Conservation (phyloP, 805 yeast genomes). For the Saccharomycopsis capsularis region DNA sequence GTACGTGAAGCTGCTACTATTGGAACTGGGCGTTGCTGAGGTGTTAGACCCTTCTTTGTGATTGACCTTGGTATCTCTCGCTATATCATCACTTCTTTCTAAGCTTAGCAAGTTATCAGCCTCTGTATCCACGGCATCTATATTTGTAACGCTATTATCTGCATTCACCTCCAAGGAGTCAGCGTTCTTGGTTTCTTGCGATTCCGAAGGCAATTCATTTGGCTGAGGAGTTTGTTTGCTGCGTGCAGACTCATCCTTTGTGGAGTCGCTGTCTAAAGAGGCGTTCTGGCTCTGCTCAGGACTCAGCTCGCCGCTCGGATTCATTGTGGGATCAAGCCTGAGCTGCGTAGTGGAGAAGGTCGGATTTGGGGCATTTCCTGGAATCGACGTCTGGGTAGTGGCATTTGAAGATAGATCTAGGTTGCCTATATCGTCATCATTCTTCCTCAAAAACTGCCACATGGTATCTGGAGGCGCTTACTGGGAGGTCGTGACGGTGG, state of each 20-base stretch:
- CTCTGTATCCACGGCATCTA: background rate
- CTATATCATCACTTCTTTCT: slow-evolving; percentile 15
- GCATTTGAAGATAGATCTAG: slow-evolving; percentile 2
- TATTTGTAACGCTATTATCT: too few species aligned
- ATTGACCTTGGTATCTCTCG: slow-evolving; percentile 8
- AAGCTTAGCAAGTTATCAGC: background rate
- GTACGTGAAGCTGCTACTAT: background rate
- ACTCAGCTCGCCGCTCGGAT: background rate
- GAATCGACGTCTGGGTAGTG: slow-evolving; percentile 5
- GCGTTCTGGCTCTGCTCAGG: background rate
- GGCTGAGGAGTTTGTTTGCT: background rate
- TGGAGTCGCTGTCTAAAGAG: background rate
- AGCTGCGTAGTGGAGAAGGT: slow-evolving; percentile 4
- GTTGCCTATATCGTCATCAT: slow-evolving; percentile 8
- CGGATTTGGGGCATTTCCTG: slow-evolving; percentile 9
- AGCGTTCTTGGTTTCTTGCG: background rate
- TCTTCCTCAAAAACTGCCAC: slow-evolving; percentile 18
- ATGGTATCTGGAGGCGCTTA: background rate
- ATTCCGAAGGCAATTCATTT: background rate
- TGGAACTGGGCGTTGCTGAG: slow-evolving; percentile 6
- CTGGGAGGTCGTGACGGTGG: too few species aligned
- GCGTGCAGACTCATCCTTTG: background rate
- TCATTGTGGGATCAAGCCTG: background rate
- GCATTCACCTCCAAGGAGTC: background rate
- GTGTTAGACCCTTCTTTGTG: slow-evolving; percentile 20